Percentiles rank a stretch among this genome's conserved stretches.
These are phyloP conservation scores for Sugiyamaella xylanicola DNA, from an alignment of 1,139 yeast genomes.

Conservation along the genomic window DNA sequence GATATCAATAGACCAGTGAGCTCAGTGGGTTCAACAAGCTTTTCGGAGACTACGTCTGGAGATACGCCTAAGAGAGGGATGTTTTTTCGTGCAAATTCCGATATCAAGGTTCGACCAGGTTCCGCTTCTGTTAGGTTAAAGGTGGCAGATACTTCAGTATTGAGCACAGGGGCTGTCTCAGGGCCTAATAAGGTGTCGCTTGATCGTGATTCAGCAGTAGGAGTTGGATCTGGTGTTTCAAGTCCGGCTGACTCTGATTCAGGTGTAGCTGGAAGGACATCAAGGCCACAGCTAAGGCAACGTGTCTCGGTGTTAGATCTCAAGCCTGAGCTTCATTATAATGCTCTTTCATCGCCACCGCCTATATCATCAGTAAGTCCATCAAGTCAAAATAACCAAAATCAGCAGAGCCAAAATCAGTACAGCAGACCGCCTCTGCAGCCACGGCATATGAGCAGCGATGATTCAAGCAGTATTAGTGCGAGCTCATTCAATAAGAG, in stretches of 20 bases:
- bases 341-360: constrained; percentile 1
- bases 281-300: not conserved
- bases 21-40: not conserved
- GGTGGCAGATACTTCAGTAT: not conserved
- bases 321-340: constrained; percentile 15
- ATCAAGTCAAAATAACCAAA: not conserved
- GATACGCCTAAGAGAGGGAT: not conserved
- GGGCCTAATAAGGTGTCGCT: not conserved
- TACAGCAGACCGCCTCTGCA: no score
- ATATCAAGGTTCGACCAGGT: constrained; percentile 13
- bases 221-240: not conserved
- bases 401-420: no score
- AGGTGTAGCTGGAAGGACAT: not conserved
- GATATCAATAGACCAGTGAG: not conserved
- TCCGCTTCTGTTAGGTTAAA: not conserved
- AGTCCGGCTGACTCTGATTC: no score
- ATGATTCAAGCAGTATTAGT: not conserved
- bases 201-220: not conserved
- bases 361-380: not conserved
- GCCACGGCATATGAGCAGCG: not conserved
- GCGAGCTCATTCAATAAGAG: not conserved
- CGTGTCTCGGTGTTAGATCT: constrained; percentile 15
- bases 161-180: not conserved
- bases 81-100: constrained; percentile 16
- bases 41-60: not conserved